Evolutionary conservation across 2,329 filamentous ascomycete genomes (phyloP).

Genomic region (Trichoderma sp.): DNA sequence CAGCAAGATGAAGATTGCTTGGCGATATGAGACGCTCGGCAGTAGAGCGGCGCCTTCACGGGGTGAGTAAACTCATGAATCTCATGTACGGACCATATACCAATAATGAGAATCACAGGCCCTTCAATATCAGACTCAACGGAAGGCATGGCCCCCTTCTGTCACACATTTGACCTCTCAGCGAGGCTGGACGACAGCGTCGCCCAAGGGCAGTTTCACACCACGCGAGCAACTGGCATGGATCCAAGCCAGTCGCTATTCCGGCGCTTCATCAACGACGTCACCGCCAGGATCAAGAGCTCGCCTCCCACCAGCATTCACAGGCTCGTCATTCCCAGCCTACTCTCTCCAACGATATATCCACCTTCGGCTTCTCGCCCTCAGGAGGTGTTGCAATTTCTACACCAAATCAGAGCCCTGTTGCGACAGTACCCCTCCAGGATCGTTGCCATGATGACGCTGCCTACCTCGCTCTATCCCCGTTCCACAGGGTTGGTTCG

Average conservation of each 20-base stretch:
- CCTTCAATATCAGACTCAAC: slow-evolving; percentile 28
- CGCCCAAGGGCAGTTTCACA: slow-evolving; percentile 53
- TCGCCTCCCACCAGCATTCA: slow-evolving; percentile 68
- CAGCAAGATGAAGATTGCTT: slow-evolving; percentile 98
- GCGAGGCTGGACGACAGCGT: slow-evolving; percentile 59
- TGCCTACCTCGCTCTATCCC: slow-evolving; percentile 80
- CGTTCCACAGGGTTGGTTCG: slow-evolving; percentile 73
- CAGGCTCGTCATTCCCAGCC: slow-evolving; percentile 78
- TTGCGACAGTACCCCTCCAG: slow-evolving; percentile 67
- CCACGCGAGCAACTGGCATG: slow-evolving; percentile 50
- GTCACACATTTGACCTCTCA: slow-evolving; percentile 72
- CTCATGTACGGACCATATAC: not conserved
- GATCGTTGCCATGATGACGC: slow-evolving; percentile 71
- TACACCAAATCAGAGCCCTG: slow-evolving; percentile 76
- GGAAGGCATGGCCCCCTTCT: slow-evolving; percentile 52
- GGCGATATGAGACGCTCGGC: slow-evolving; percentile 88
- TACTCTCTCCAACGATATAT: slow-evolving; percentile 87
- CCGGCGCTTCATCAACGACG: slow-evolving; percentile 61
- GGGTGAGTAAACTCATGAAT: slow-evolving; percentile 11
- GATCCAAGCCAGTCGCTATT: slow-evolving; percentile 48
- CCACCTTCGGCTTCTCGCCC: slow-evolving; percentile 70
- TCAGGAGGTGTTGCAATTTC: slow-evolving; percentile 73
- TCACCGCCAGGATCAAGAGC: slow-evolving; percentile 58
- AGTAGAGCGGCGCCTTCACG: slow-evolving; percentile 44
- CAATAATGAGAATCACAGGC: slow-evolving; percentile 8